A percentile compares a stretch with the other conserved stretches of the same genome.
These are phyloP conservation scores for Protoeuglena noctilucae DNA, from an alignment of 139 green algal species.

Conservation along the genomic window DNA sequence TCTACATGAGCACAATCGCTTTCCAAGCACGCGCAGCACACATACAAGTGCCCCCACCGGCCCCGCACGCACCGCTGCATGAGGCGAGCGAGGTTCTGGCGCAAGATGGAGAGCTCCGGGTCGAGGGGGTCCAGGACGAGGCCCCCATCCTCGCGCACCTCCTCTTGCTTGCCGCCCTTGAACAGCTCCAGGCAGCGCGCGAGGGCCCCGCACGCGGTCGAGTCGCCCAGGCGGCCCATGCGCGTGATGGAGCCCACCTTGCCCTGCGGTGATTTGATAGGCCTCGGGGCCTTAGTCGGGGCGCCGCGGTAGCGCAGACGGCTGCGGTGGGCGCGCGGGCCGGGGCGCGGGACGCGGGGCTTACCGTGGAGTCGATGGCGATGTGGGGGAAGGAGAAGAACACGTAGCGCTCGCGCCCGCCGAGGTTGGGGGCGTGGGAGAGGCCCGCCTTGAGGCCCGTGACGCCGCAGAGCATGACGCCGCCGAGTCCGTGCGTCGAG, in stretches of 20 bases:
- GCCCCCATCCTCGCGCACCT: too few species aligned
- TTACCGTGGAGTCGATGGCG: constrained; percentile 51
- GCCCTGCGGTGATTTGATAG: constrained; percentile 10
- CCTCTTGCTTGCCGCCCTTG: constrained; percentile 8
- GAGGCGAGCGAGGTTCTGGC: neutral
- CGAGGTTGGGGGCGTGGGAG: constrained; percentile 28
- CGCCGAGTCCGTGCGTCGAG: constrained; percentile 65
- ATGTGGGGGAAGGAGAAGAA: constrained; percentile 86
- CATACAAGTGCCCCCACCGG: too few species aligned
- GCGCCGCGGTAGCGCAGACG: too few species aligned
- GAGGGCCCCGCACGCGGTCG: constrained; percentile 65
- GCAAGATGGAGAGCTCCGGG: neutral
- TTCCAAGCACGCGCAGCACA: too few species aligned
- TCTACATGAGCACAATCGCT: too few species aligned
- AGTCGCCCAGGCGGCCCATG: constrained; percentile 26
- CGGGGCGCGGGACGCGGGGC: too few species aligned
- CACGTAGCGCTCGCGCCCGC: constrained; percentile 63
- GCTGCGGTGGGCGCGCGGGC: too few species aligned
- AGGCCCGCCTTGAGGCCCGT: constrained; percentile 46
- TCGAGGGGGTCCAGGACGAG: constrained; percentile 20
- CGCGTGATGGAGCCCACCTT: constrained; percentile 44
- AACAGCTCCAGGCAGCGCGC: constrained; percentile 30
- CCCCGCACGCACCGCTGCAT: too few species aligned
- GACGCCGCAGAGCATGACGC: constrained; percentile 61
- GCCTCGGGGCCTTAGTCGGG: too few species aligned